These are phyloP conservation scores for Phascolomyces articulosus DNA, from an alignment of 371 early-diverging fungal species.

Conservation along the genomic window DNA sequence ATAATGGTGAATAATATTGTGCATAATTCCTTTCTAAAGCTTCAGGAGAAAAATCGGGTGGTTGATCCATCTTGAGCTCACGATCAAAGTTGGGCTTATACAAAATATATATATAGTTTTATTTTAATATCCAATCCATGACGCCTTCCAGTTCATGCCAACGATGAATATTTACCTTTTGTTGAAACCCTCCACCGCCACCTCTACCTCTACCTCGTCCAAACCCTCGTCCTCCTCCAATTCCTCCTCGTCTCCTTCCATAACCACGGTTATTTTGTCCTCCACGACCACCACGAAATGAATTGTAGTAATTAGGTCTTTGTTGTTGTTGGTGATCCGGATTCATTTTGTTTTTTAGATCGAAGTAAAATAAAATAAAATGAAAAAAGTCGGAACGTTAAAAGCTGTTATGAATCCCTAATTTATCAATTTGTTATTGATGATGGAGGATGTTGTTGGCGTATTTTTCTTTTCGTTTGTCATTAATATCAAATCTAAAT, in stretches of 20 bases:
- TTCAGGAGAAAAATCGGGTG: constrained; percentile 29
- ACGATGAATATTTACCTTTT: no score
- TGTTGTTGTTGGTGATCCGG: background rate
- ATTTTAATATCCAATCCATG: background rate
- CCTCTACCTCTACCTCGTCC: constrained; percentile 9
- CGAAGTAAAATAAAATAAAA: background rate
- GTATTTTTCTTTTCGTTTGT: no score
- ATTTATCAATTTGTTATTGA: no score
- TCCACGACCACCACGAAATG: background rate
- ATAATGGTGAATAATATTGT: constrained; percentile 24
- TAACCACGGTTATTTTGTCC: constrained; percentile 2
- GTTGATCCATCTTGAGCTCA: constrained; percentile 1
- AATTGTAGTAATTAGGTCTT: background rate
- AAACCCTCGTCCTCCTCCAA: constrained; percentile 1
- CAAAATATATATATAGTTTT: background rate
- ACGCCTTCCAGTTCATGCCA: no score
- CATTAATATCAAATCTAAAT: no score
- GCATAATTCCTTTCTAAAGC: constrained; percentile 29
- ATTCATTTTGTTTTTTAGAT: background rate
- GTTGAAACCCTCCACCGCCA: background rate
- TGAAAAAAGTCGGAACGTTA: no score
- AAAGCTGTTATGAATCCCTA: no score
- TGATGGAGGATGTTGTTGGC: no score
- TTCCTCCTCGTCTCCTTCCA: constrained; percentile 13
- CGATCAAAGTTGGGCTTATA: background rate